A percentile compares a stretch with the other conserved stretches of the same genome.
Conservation (phyloP, 2,329 filamentous ascomycete genomes). For the Dendryphion nanum region DNA sequence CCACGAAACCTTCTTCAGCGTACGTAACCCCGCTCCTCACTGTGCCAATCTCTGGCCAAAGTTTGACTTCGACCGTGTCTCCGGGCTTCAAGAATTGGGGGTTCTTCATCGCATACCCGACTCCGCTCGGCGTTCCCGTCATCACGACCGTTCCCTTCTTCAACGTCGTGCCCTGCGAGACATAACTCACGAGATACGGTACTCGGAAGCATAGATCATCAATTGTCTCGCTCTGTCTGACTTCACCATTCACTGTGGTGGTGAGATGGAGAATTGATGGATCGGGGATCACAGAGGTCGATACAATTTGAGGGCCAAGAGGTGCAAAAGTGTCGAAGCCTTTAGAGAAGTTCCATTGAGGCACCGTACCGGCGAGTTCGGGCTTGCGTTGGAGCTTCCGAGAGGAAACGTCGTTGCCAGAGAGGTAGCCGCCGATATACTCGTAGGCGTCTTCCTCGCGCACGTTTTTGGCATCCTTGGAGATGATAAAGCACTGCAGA, state of each 20-base stretch:
- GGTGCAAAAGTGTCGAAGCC: slow-evolving; percentile 58
- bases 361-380: slow-evolving; percentile 49
- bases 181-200: slow-evolving; percentile 46
- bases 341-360: slow-evolving; percentile 59
- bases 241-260: slow-evolving; percentile 50
- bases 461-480: slow-evolving; percentile 53
- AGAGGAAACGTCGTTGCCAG: slow-evolving; percentile 56
- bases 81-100: slow-evolving; percentile 37
- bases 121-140: slow-evolving; percentile 47
- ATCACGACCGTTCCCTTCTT: slow-evolving; percentile 51
- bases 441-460: slow-evolving; percentile 43
- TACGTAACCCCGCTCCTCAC: slow-evolving; percentile 33
- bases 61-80: slow-evolving; percentile 32
- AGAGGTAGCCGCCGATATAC: slow-evolving; percentile 55
- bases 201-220: slow-evolving; percentile 51
- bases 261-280: slow-evolving; percentile 44
- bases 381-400: slow-evolving; percentile 55
- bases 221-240: slow-evolving; percentile 50
- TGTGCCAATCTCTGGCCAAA: slow-evolving; percentile 29
- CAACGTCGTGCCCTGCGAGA: slow-evolving; percentile 46
- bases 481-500: slow-evolving; percentile 48
- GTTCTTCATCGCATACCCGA: slow-evolving; percentile 43
- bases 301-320: slow-evolving; percentile 52
- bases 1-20: slow-evolving; percentile 9
- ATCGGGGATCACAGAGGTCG: slow-evolving; percentile 42